Conservation (phyloP, 2,329 filamentous ascomycete genomes). For the Teratosphaeria zuluensis region DNA sequence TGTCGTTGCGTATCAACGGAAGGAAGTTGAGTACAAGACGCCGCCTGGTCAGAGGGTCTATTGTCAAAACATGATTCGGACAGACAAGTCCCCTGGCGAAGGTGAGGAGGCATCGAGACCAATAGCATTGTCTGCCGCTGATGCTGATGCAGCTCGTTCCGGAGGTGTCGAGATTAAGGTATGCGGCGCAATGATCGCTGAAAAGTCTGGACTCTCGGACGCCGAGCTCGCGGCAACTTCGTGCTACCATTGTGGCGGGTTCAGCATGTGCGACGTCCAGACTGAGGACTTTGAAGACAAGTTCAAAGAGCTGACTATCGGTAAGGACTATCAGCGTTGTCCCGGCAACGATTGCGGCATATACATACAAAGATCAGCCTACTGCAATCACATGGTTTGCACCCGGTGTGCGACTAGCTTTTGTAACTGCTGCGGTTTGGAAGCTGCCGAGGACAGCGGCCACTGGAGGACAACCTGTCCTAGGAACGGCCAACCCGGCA, state of each 20-base stretch:
- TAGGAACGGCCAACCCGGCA: not conserved
- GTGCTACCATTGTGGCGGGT: not conserved
- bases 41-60: not conserved
- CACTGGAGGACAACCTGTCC: not conserved
- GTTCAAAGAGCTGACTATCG: not conserved
- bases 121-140: not conserved
- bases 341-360: not conserved
- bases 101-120: not conserved
- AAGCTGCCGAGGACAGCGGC: not conserved
- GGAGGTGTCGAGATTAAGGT: not conserved
- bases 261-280: not conserved
- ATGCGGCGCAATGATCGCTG: not conserved
- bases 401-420: not conserved
- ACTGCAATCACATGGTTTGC: not conserved
- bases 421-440: not conserved
- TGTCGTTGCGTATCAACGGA: not conserved
- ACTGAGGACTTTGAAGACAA: not conserved
- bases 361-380: not conserved
- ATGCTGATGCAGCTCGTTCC: not conserved
- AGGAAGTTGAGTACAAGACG: not conserved
- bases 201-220: not conserved
- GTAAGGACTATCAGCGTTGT: not conserved
- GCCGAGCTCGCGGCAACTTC: not conserved
- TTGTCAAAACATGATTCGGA: not conserved
- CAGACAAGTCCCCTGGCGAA: not conserved